These are phyloP conservation scores for Aphanomyces stellatus DNA, from an alignment of 352 stramenopile species.

Conservation along the genomic window DNA sequence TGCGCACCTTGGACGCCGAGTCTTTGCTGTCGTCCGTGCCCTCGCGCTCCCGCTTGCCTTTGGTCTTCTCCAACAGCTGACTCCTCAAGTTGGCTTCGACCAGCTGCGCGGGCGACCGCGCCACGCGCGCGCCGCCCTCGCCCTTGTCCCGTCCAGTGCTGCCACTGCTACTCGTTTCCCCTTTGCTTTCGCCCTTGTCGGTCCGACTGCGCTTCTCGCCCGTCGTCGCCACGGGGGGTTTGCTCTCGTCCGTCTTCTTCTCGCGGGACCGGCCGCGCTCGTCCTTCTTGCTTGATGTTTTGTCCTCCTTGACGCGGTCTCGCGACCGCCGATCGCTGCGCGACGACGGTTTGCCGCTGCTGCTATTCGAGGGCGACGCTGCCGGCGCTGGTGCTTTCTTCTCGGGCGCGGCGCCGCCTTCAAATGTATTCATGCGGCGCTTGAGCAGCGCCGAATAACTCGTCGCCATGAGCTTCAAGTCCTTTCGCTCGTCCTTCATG, in stretches of 20 bases:
- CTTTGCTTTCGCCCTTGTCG: too few species aligned
- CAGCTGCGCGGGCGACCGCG: background rate
- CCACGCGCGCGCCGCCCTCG: constrained; percentile 11
- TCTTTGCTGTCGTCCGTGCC: constrained; percentile 27
- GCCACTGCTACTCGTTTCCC: background rate
- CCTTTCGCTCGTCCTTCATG: constrained; percentile 73
- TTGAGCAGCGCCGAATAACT: constrained; percentile 77
- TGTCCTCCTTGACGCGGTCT: background rate
- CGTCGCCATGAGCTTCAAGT: constrained; percentile 87
- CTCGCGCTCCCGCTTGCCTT: constrained; percentile 50
- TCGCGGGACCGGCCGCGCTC: constrained; percentile 7
- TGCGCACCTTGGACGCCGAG: background rate
- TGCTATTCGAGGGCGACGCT: background rate
- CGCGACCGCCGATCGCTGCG: background rate
- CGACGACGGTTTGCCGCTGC: background rate
- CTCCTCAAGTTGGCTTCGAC: constrained; percentile 30
- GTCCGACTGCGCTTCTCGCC: too few species aligned
- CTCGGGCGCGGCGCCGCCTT: too few species aligned
- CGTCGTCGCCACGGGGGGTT: too few species aligned
- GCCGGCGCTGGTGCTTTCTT: constrained; percentile 27
- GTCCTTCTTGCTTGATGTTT: background rate
- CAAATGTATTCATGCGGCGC: constrained; percentile 56
- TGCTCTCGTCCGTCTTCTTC: background rate
- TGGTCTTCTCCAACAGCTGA: constrained; percentile 34
- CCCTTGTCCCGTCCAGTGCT: constrained; percentile 19